These are phyloP conservation scores for Paxillus ammoniavirescens DNA, from an alignment of 768 basidiomycete genomes.

Conservation along the genomic window DNA sequence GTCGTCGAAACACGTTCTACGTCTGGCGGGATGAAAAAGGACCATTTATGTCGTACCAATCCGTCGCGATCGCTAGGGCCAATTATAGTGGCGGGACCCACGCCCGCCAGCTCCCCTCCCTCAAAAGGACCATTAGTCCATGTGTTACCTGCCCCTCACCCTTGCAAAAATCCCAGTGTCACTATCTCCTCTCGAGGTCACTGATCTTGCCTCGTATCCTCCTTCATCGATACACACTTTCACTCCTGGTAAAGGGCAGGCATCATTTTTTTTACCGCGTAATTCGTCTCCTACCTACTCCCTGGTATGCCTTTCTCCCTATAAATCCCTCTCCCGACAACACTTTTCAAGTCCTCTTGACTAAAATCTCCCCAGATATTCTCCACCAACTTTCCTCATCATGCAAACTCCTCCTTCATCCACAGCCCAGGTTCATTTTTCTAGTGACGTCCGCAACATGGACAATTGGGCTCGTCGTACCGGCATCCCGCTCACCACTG, in stretches of 20 bases:
- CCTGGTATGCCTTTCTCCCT: slow-evolving; percentile 21
- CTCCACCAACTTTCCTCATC: background rate
- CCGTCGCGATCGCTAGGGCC: slow-evolving; percentile 54
- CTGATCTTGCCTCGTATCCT: slow-evolving; percentile 15
- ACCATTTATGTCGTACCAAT: slow-evolving; percentile 49
- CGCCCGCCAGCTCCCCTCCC: slow-evolving; percentile 35
- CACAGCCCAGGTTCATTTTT: slow-evolving; percentile 69
- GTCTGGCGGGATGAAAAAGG: slow-evolving; percentile 60
- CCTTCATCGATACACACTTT: slow-evolving; percentile 10
- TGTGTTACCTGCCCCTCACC: slow-evolving; percentile 27
- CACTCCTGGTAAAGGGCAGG: slow-evolving; percentile 35
- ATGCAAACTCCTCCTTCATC: slow-evolving; percentile 36
- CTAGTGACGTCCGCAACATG: slow-evolving; percentile 77
- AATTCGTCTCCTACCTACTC: slow-evolving; percentile 6
- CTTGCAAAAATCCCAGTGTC: slow-evolving; percentile 26
- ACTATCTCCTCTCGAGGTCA: slow-evolving; percentile 23
- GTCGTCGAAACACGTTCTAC: slow-evolving; percentile 78
- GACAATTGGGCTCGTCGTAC: slow-evolving; percentile 81
- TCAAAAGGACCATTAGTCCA: slow-evolving; percentile 39
- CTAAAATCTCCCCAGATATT: background rate
- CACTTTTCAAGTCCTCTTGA: background rate
- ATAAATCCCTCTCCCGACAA: slow-evolving; percentile 21
- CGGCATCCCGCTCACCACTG: slow-evolving; percentile 77
- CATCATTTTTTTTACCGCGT: slow-evolving; percentile 4
- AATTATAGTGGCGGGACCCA: slow-evolving; percentile 45